Evolutionary conservation across 306 rosid species (phyloP).

Genomic region (Mimosa pudica): DNA sequence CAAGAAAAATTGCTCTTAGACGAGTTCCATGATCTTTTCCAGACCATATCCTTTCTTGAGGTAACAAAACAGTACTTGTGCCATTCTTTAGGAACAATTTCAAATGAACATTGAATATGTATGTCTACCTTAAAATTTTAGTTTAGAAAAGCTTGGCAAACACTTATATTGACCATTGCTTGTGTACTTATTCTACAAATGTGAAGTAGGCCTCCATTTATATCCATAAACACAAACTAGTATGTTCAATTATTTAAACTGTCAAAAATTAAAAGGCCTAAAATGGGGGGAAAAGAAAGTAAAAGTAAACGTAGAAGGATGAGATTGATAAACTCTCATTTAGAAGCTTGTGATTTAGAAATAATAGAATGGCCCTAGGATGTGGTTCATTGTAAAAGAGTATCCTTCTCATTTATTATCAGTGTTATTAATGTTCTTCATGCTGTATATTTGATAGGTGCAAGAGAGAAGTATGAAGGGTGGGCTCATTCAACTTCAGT

Average conservation of each 20-base stretch:
- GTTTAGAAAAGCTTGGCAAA: not conserved
- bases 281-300: no score
- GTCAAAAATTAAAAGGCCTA: no score
- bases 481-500: conserved; percentile 49
- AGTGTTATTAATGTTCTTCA: not conserved
- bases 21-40: conserved; percentile 53
- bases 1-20: conserved; percentile 67
- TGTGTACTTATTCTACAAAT: not conserved
- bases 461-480: conserved; percentile 60
- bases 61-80: conserved; percentile 36
- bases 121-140: not conserved
- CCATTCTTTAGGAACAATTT: not conserved
- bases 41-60: conserved; percentile 49
- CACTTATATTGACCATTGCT: not conserved
- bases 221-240: not conserved
- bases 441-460: conserved; percentile 38
- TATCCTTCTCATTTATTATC: not conserved
- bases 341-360: not conserved
- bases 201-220: not conserved
- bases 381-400: not conserved
- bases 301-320: not conserved
- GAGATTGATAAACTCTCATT: not conserved
- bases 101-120: not conserved
- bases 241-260: not conserved
- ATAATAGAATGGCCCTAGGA: not conserved